Conservation (phyloP, 2,329 filamentous ascomycete species). For the Diaporthe capsici region DNA sequence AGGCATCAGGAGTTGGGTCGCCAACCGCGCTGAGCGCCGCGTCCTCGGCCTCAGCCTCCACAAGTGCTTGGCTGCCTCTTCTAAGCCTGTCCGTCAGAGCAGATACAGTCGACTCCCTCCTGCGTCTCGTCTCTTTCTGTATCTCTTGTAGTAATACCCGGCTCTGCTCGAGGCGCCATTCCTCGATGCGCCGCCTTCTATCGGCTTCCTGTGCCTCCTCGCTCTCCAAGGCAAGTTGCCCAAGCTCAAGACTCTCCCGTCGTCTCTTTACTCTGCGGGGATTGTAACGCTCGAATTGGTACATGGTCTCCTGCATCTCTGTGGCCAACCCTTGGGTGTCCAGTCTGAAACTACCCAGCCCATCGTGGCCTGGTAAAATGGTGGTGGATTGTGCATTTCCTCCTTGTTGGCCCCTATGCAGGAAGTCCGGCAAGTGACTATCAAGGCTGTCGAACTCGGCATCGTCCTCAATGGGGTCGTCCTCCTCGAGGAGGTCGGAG, state of each 20-base stretch:
- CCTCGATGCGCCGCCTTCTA: conserved; percentile 86
- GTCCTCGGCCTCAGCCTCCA: conserved; percentile 49
- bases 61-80: conserved; percentile 37
- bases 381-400: conserved; percentile 68
- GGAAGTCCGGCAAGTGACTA: conserved; percentile 89
- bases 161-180: conserved; percentile 94
- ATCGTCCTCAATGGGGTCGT: conserved; percentile 69
- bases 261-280: conserved; percentile 73
- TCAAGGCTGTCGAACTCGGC: conserved; percentile 93
- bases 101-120: conserved; percentile 73
- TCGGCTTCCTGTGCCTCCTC: conserved; percentile 76
- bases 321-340: conserved; percentile 66
- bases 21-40: conserved; percentile 49
- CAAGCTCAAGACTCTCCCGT: conserved; percentile 67
- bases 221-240: conserved; percentile 65
- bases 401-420: conserved; percentile 56
- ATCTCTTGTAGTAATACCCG: conserved; percentile 88
- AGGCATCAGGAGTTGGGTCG: conserved; percentile 54
- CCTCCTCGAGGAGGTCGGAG: conserved; percentile 54
- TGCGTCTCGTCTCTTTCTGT: conserved; percentile 83
- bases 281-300: conserved; percentile 90
- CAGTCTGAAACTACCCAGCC: conserved; percentile 85
- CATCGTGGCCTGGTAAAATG: conserved; percentile 92
- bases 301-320: conserved; percentile 85
- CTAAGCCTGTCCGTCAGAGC: conserved; percentile 50